A percentile compares a stretch with the other conserved stretches of the same genome.
Conservation (phyloP, 1,284 basidiomycete genomes). For the Cutaneotrichosporon mucoides region DNA sequence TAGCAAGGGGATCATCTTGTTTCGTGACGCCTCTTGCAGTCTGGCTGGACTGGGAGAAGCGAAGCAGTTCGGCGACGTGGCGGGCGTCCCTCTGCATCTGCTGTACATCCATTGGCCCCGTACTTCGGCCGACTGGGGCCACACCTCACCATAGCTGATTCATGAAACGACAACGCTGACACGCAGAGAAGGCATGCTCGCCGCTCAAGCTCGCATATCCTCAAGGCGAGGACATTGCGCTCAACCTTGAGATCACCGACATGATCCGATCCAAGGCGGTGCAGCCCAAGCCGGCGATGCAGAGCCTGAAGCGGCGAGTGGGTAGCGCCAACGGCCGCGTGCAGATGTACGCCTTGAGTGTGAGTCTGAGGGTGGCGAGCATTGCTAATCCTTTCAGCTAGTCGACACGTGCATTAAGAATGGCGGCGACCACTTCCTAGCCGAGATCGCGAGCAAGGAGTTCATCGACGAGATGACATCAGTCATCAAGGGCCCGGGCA, state of each 20-base stretch:
- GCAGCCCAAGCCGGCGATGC: conserved; percentile 80
- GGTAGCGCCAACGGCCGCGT: conserved; percentile 96
- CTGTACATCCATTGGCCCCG: too few species aligned
- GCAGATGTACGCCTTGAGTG: conserved; percentile 77
- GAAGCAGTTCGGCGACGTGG: too few species aligned
- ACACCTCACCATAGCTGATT: too few species aligned
- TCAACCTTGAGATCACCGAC: conserved; percentile 94
- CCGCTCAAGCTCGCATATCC: conserved; percentile 49
- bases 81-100: too few species aligned
- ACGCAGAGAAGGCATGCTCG: conserved; percentile 49
- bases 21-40: too few species aligned
- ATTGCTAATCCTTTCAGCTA: conserved; percentile 54
- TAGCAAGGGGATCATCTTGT: too few species aligned
- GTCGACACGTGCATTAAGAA: conserved; percentile 97
- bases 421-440: conserved; percentile 86
- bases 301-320: conserved; percentile 77
- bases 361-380: conserved; percentile 50
- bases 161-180: neutral
- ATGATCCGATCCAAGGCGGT: conserved; percentile 90
- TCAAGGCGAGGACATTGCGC: conserved; percentile 75
- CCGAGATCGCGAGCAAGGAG: conserved; percentile 77
- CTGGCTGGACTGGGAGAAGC: too few species aligned
- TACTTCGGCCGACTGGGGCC: too few species aligned
- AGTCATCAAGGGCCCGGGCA: conserved; percentile 36
- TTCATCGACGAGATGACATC: conserved; percentile 74